A percentile compares a stretch with the other conserved stretches of the same genome.
Conservation (phyloP, 2,329 filamentous ascomycete species). For the Alternaria arborescens region DNA sequence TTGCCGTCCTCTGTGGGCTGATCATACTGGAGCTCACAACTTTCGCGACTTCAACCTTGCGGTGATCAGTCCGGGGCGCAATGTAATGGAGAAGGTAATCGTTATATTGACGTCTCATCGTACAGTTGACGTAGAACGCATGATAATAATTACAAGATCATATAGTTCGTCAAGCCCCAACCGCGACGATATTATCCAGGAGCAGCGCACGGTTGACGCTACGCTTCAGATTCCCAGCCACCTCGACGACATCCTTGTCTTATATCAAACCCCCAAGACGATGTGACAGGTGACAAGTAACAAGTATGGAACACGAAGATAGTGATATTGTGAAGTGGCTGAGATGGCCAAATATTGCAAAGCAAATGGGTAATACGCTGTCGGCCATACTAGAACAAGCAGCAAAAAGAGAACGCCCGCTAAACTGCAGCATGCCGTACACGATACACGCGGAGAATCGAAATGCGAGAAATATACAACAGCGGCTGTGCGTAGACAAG, state of each 20-base stretch:
- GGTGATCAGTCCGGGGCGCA: neutral
- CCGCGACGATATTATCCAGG: conserved; percentile 23
- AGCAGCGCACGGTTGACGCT: conserved; percentile 16
- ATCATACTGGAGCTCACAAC: neutral
- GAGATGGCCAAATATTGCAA: conserved; percentile 6
- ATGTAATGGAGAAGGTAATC: conserved; percentile 23
- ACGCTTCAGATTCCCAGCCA: conserved; percentile 14
- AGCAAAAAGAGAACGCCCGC: conserved; percentile 42
- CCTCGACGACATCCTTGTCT: conserved; percentile 8
- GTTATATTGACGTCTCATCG: conserved; percentile 27
- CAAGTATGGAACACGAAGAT: conserved; percentile 5
- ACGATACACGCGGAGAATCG: conserved; percentile 15
- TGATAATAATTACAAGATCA: conserved; percentile 36
- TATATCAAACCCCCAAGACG: conserved; percentile 13
- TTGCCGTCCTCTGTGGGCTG: neutral
- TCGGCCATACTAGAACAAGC: conserved; percentile 10
- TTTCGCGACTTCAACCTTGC: conserved; percentile 2
- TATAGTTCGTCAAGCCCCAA: conserved; percentile 21
- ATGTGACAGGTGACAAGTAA: conserved; percentile 7
- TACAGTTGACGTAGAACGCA: conserved; percentile 13
- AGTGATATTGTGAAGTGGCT: conserved; percentile 10
- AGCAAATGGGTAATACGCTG: conserved; percentile 24
- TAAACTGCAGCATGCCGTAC: conserved; percentile 40
- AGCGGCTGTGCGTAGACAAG: conserved; percentile 24
- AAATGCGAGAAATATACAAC: conserved; percentile 32